Base-by-base conservation (phyloP, 106 monocot genomes). In the Acorus gramineus region DNA sequence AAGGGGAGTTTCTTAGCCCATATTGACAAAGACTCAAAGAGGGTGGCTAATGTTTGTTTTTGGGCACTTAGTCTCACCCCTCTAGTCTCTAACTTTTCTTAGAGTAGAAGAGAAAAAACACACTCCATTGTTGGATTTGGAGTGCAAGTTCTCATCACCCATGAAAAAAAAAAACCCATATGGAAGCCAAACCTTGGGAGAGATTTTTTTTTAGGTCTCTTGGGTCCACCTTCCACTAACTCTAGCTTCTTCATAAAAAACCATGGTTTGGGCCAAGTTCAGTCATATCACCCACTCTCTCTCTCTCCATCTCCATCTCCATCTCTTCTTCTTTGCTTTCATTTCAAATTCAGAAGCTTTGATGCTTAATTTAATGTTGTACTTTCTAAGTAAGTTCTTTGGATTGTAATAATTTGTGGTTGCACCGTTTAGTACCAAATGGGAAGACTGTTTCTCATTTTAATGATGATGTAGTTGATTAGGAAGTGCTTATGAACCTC, bases 31-130 rank as follows among this genome's bases (percentile, higher is more conserved):
- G 57, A 53, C 55, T 45, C 56, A 69, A 50, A 28, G 0, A 73
- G 73, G 57, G 59, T 68, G 47, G 73, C 73, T 65, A 59, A 56
- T 66, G 72, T 72, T 79, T 79, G 61, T 79, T 79, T 79, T 79
- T 70, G 51, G 28, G 75, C 74, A 75, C 66, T 60, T 53, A 65
- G 70, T 65, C 42, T 70, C 56, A 42, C 57, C 55, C 68, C 64
- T 62, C 66, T 0, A 28, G 69, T 73, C 70, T 60, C 59, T 11
- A 60, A 57, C 46, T 49, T 43, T 55, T 14, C 28, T 42, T 6
- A 7, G 52, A 53, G 28, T 28, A 28, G 28, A 28, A 28, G 28
- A 28, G 28, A 28, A 28, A 28, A 28, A 28, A 28, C 28, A 28
- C 54, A 53, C 76, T 65, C 72, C 59, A 69, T 59, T 60, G 65